Evolutionary conservation across 192 early-diverging fungal species (phyloP).

Genomic region (Coemansia sp.): DNA sequence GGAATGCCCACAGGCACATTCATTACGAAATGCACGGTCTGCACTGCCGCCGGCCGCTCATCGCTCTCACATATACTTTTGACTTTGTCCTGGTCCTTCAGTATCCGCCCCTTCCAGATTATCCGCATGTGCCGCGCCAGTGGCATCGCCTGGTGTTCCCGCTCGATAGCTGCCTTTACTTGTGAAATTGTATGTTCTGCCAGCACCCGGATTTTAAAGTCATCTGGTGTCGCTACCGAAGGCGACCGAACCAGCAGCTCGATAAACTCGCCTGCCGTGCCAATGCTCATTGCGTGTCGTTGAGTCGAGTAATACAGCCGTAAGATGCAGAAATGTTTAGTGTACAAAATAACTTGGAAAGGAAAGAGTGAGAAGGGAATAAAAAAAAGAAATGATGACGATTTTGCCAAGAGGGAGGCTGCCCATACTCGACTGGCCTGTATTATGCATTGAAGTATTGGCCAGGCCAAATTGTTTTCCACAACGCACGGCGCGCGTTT

Average conservation of each 20-base stretch:
- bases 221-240: conserved; percentile 31
- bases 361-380: neutral
- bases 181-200: conserved; percentile 19
- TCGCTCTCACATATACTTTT: conserved; percentile 5
- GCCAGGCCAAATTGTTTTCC: too few species aligned
- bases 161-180: conserved; percentile 36
- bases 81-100: conserved; percentile 17
- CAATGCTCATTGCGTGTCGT: neutral
- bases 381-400: conserved; percentile 1
- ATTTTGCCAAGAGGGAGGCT: neutral
- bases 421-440: neutral
- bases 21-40: conserved; percentile 45
- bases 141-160: conserved; percentile 20
- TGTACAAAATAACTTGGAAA: neutral
- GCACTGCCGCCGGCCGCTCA: neutral
- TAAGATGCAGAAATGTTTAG: conserved; percentile 4
- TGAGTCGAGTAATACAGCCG: neutral
- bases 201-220: conserved; percentile 20
- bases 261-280: neutral
- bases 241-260: conserved; percentile 37
- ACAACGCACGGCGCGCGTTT: too few species aligned
- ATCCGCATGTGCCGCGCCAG: conserved; percentile 41
- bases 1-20: neutral
- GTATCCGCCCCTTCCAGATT: conserved; percentile 45
- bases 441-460: neutral